Evolutionary conservation across 345 rosid species (phyloP), one percentile per base, ranked within the genome.

Genomic region (Lepidium didymum): DNA sequence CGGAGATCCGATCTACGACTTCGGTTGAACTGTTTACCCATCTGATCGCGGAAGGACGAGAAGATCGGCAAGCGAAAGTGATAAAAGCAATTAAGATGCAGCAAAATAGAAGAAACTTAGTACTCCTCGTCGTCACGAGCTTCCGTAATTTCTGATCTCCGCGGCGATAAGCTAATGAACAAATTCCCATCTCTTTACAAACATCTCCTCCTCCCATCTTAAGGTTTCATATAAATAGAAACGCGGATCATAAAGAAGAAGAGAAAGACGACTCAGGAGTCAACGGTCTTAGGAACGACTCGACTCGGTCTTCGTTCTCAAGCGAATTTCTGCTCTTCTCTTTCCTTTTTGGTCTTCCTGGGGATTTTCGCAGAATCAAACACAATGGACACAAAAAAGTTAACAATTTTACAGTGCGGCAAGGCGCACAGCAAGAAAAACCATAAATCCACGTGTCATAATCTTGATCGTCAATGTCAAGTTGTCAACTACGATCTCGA

Each of bases 101-200:
- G 29, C 69, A 78, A 36, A 73, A 66, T 6, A 92, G 81, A 14
- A 92, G 80, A 41, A 92, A 78, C 86, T 79, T 92, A 71, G 82
- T 83, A 78, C 79, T 92, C 62, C 75, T 73, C 75, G 86, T 79
- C 78, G 87, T 85, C 6, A 72, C 81, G 13, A 85, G 34, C 70
- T 89, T 91, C 35, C 90, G 80, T 68, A 79, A 64, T 64, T 87
- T 81, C 80, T 80, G 94, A 44, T 79, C 70, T 64, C 82, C 77
- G 49, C 98, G 83, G 34, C 98, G 96, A 70, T 81, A 82, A 11
- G 75, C 69, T 74, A 83, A 29, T 27, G 81, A 72, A 72, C 84
- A 81, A 54, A 87, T 81, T 75, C 95, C 83, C 92, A 87, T 87
- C 83, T 70, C 84, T 74, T 67, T 70, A 69, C 34, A 9, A 53